phyloP scores from a whole-genome alignment of 129 eudicot genomes.

The Ambrosia trifida region DNA sequence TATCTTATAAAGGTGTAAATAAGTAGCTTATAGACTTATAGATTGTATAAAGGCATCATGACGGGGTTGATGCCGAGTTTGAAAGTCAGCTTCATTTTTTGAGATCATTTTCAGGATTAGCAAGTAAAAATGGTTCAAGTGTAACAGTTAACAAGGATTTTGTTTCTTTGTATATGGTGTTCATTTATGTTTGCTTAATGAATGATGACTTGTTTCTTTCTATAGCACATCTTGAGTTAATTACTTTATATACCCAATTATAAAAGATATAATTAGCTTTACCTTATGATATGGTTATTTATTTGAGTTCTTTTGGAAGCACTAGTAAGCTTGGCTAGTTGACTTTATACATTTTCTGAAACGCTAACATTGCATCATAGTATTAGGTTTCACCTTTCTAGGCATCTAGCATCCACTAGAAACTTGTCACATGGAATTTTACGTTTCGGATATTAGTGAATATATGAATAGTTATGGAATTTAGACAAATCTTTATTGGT shows the following conservation, averaged over 20 bases:
- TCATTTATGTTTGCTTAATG: neutral
- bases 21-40: neutral
- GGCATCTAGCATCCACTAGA: conserved; percentile 9
- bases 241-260: neutral
- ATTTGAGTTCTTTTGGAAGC: conserved; percentile 6
- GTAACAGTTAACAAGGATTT: neutral
- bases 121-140: neutral
- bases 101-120: neutral
- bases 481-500: conserved; percentile 18
- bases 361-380: neutral
- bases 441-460: conserved; percentile 12
- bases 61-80: neutral
- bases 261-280: neutral
- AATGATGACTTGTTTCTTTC: conserved; percentile 1
- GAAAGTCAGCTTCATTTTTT: neutral
- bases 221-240: neutral
- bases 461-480: neutral
- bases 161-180: neutral
- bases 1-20: neutral
- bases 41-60: neutral
- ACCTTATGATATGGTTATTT: neutral
- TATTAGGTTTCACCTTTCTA: conserved; percentile 5
- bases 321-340: conserved; percentile 1
- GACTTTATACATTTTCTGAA: conserved; percentile 3
- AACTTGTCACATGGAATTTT: neutral